Evolutionary conservation across 768 basidiomycete species (phyloP), one percentile per base, ranked within the genome.

Genomic region (Clavulina sp.): DNA sequence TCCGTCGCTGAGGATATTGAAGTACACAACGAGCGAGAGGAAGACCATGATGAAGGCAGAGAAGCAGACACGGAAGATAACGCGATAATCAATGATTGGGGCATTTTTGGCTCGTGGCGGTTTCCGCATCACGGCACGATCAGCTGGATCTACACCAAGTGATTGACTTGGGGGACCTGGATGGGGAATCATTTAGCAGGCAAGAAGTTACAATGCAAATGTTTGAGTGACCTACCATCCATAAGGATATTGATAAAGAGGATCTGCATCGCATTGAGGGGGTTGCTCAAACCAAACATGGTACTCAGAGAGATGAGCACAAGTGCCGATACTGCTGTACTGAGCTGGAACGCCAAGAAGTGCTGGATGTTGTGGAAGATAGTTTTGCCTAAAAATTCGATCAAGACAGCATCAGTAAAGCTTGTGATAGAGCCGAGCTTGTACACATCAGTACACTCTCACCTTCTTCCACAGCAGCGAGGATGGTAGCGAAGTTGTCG

Each of bases 311-410:
- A 92, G 67, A 97, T 96, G 57, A 97, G 71, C n/a, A 85, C 81
- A 57, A 97, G 69, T 2, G 92, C 91, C 21, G 93, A 89, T 2
- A 88, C 87, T n/a, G 93, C 93, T 2, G 93, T 97, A 59, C 88
- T 92, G 18, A 97, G 76, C 65, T 97, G 92, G 75, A 97, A 97
- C 38, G 85, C 77, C 52, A 97, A 68, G 73, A 97, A 97, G 64
- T 95, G 95, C 64, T 97, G 93, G 61, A 97, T 93, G 60, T 97
- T 97, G 67, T 96, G 88, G 66, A 96, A 97, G 59, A 97, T 97
- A 2, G 88, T 86, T 81, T 95, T 89, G 53, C 86, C 85, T 83
- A 55, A 2, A 47, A 3, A 33, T 34, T 7, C 1, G 24, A 49
- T 13, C 7, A 13, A 26, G 32, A 7, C 24, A 33, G 43, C 36